A percentile compares a stretch with the other conserved stretches of the same genome.
Conservation (phyloP, 208 protist genomes). For the Wallacemonas collosoma region DNA sequence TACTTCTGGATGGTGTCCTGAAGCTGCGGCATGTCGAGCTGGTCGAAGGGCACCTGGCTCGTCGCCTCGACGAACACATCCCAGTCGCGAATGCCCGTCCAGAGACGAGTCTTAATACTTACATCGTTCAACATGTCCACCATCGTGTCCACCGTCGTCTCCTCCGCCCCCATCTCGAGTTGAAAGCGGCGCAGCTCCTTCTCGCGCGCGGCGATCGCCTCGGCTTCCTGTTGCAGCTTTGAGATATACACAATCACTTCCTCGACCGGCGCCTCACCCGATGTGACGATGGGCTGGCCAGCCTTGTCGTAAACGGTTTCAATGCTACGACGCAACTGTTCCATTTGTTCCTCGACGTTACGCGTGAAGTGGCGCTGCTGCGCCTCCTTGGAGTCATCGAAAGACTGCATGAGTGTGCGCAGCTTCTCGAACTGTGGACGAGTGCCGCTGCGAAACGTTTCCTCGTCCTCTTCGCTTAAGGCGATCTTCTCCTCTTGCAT, state of each 20-base stretch:
- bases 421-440: constrained; percentile 93
- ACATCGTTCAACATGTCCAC: constrained; percentile 92
- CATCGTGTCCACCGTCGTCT: constrained; percentile 92
- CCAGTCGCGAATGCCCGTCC: constrained; percentile 89
- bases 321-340: constrained; percentile 85
- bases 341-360: constrained; percentile 94
- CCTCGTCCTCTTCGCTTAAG: constrained; percentile 85
- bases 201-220: constrained; percentile 83
- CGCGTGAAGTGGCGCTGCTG: constrained; percentile 92
- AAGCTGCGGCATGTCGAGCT: constrained; percentile 66
- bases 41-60: constrained; percentile 63
- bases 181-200: constrained; percentile 90
- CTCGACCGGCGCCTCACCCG: constrained; percentile 78
- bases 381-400: constrained; percentile 88
- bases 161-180: constrained; percentile 87
- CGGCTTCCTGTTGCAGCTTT: constrained; percentile 74
- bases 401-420: constrained; percentile 84
- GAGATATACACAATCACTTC: constrained; percentile 87
- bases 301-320: constrained; percentile 87
- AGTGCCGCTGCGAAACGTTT: constrained; percentile 92
- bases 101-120: constrained; percentile 87
- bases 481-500: constrained; percentile 90
- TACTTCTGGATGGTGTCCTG: constrained; percentile 91
- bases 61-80: constrained; percentile 71
- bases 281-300: constrained; percentile 86